Evolutionary conservation across 441 rosid species (phyloP), one percentile per base, ranked within the genome.

Genomic region (Erodium chrysanthum): DNA sequence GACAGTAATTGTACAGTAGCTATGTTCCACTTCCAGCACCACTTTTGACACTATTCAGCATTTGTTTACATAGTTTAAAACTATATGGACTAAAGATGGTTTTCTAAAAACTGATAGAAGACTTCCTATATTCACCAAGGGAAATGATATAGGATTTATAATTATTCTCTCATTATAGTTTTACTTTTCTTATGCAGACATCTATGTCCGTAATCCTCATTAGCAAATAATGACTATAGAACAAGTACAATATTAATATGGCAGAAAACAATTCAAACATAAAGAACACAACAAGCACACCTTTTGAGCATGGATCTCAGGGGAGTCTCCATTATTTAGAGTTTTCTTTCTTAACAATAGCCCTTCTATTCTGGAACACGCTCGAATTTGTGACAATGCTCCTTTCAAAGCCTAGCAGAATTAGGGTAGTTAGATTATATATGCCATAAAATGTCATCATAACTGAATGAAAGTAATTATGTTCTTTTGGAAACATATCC

Each of bases 241-340:
- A 18, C 6, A 17, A 17, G 11, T 18, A 52, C 9, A 52, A 52
- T 18, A 8, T 52, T 2, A 52, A 52, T 18, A 8, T 52, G 22
- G 59, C 22, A 18, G 59, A 52, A 52, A 31, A 31, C 35, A 31
- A 2, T 31, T 25, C 29, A 31, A 31, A 31, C 29, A 25, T 25
- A 5, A 52, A 18, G 17, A 7, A 17, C 25, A 18, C 60, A 54
- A 2, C 8, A 58, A 31, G 20, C 68, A 73, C 75, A 94, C 99
- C 92, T 91, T 91, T 71, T 85, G 97, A 66, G 96, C 94, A 88
- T 88, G 99, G 77, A 88, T 64, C 78, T 94, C 96, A 20, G 85
- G 83, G 71, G 97, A 84, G 74, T 94, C 99, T 66, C 97, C 96
- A 71, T 76, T 81, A 82, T 71, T 84, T 23, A 88, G 74, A 80